phyloP scores from a whole-genome alignment of 108 stramenopile genomes.

The Stephanodiscus minutulus region DNA sequence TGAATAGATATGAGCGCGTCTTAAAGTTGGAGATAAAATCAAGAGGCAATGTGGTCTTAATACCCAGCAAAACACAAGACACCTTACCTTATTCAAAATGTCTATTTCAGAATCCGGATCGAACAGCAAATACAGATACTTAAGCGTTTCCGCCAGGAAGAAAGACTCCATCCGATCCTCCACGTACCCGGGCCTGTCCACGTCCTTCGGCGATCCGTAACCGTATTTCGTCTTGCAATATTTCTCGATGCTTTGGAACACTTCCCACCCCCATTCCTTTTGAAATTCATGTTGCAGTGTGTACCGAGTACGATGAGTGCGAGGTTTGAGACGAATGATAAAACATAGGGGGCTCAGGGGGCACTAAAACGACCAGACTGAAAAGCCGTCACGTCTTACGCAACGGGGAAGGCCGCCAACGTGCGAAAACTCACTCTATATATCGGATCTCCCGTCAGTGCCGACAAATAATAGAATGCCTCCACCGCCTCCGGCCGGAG shows the following conservation, averaged over 20 bases:
- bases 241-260: slow-evolving; percentile 90
- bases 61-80: neutral
- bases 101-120: slow-evolving; percentile 91
- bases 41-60: neutral
- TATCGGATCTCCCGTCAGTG: slow-evolving; percentile 87
- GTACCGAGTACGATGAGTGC: no score
- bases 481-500: slow-evolving; percentile 90
- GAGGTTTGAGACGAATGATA: slow-evolving; percentile 27
- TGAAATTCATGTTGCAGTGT: no score
- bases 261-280: slow-evolving; percentile 95
- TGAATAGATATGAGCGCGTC: slow-evolving; percentile 4
- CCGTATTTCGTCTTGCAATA: slow-evolving; percentile 81
- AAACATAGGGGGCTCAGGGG: neutral
- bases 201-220: slow-evolving; percentile 78
- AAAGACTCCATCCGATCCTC: slow-evolving; percentile 94
- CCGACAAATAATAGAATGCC: slow-evolving; percentile 26
- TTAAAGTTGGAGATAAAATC: no score
- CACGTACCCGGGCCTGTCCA: slow-evolving; percentile 47
- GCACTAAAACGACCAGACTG: no score
- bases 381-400: no score
- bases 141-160: slow-evolving; percentile 95
- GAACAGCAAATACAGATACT: slow-evolving; percentile 93
- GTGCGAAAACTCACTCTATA: slow-evolving; percentile 60
- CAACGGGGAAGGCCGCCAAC: neutral
- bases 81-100: slow-evolving; percentile 63